A percentile compares a stretch with the other conserved stretches of the same genome.
Evolutionary conservation across 2,329 filamentous ascomycete species (phyloP).

Genomic region (Cladophialophora chaetospira): DNA sequence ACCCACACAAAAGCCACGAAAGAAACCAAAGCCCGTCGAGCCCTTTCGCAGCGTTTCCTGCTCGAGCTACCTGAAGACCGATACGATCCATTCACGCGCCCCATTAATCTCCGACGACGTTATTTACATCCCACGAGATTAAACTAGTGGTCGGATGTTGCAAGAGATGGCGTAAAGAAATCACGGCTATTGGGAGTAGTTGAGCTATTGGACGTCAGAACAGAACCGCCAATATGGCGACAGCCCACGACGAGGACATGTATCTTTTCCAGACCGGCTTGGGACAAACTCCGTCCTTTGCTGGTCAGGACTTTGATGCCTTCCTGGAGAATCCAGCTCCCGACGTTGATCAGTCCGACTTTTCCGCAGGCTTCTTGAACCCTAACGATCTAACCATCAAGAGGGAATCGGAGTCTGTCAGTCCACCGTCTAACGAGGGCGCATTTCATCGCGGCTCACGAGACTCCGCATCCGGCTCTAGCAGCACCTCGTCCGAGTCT

Average conservation of each 20-base stretch:
- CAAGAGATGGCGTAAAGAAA: slow-evolving; percentile 23
- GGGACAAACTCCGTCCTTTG: slow-evolving; percentile 41
- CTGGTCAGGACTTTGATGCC: slow-evolving; percentile 47
- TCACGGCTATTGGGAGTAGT: background rate
- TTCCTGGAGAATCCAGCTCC: slow-evolving; percentile 42
- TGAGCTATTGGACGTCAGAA: background rate
- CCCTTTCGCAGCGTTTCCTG: background rate
- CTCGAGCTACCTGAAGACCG: background rate
- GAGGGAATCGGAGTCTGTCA: slow-evolving; percentile 28
- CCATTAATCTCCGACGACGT: background rate
- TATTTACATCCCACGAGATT: background rate
- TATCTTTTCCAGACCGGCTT: slow-evolving; percentile 45
- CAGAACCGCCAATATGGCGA: slow-evolving; percentile 23
- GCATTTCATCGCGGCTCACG: slow-evolving; percentile 43
- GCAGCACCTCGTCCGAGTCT: slow-evolving; percentile 48
- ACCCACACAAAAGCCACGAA: background rate
- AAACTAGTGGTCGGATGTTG: background rate
- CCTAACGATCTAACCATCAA: slow-evolving; percentile 30
- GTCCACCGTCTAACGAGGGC: slow-evolving; percentile 31
- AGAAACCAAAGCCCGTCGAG: background rate
- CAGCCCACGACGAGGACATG: slow-evolving; percentile 44
- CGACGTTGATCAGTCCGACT: slow-evolving; percentile 35
- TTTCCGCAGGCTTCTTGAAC: slow-evolving; percentile 37
- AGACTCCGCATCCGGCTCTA: slow-evolving; percentile 48
- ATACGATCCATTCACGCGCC: background rate